Evolutionary conservation across 306 rosid genomes (phyloP), one percentile per base, ranked within the genome.

Genomic region (Alnus glutinosa): DNA sequence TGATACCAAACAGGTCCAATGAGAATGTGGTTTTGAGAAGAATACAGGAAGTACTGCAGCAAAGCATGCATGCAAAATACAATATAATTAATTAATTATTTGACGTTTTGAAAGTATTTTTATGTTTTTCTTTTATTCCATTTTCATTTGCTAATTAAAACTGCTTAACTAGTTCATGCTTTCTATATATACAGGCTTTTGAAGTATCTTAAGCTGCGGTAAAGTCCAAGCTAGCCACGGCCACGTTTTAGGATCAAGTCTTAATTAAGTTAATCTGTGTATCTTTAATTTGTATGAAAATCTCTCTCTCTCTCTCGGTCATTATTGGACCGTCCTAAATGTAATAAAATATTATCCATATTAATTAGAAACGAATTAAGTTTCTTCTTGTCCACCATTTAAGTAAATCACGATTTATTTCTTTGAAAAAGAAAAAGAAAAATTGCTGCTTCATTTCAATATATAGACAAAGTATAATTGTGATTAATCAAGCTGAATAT

Each of bases 201-300:
- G 58, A 79, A 73, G 74, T 79, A 63, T 63, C 83, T 79, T 5
- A 73, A 79, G 74, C 57, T 63, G 47, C 78, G 54, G 55, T 73
- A 49, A 79, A 39, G 77, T 72, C 72, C 52, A 42, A 66, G 48
- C 70, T 0, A 42, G 16, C 71, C 2, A 34, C 48, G 19, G 9
- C 48, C 23, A 64, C 46, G 6, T 36, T 36, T 37, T 15, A 36
- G 42, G 39, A 36, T 34, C n/a, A 66, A 66, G 70, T 37, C 34
- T 39, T 66, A 3, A 37, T 9, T 16, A 42, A n/a, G 34, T 68
- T 9, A 68, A 42, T 68, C 72, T 39, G 72, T 42, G 30, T 39
- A 67, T 67, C 32, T 37, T 16, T 23, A 23, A 23, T 23, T 23
- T 18, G 23, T 4, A n/a, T 30, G 34, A 58, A 58, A 1, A 36